A percentile compares a stretch with the other conserved stretches of the same genome.
These are phyloP conservation scores for Parasarocladium wereldwijsianum DNA, from an alignment of 2,329 filamentous ascomycete species.

Conservation along the genomic window DNA sequence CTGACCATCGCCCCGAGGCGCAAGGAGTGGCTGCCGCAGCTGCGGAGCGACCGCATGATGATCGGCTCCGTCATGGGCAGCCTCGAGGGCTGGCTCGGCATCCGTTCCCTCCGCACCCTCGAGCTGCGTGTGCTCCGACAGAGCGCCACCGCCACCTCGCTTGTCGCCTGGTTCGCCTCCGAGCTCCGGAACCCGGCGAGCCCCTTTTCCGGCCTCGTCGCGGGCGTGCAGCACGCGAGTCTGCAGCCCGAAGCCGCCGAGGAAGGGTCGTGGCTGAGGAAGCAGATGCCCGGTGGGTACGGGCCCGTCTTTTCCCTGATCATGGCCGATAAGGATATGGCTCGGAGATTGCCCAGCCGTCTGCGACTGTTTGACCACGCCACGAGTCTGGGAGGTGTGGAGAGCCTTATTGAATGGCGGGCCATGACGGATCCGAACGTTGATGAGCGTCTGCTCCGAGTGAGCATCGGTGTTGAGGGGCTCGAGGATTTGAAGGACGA, in stretches of 20 bases:
- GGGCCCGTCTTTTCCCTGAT: conserved; percentile 76
- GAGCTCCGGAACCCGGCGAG: conserved; percentile 25
- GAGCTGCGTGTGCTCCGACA: conserved; percentile 71
- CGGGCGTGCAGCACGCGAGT: conserved; percentile 59
- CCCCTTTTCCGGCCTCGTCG: conserved; percentile 38
- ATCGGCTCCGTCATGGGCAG: conserved; percentile 78
- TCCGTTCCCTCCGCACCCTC: conserved; percentile 72
- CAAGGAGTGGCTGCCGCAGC: conserved; percentile 40
- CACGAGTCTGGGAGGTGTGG: conserved; percentile 83
- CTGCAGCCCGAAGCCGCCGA: conserved; percentile 51
- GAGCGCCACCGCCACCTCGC: conserved; percentile 49
- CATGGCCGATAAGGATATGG: conserved; percentile 44
- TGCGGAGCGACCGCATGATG: conserved; percentile 57
- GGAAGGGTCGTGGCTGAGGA: conserved; percentile 54
- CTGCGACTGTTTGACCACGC: conserved; percentile 82
- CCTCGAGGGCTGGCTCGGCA: conserved; percentile 82
- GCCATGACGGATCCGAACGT: conserved; percentile 69
- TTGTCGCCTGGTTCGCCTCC: conserved; percentile 58
- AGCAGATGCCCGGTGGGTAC: conserved; percentile 85
- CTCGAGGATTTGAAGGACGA: conserved; percentile 75
- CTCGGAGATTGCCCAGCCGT: conserved; percentile 60
- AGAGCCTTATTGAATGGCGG: conserved; percentile 94
- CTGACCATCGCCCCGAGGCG: conserved; percentile 46
- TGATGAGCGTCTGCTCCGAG: conserved; percentile 56
- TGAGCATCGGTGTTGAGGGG: conserved; percentile 78